Percentiles rank a stretch among this genome's conserved stretches.
These are phyloP conservation scores for Aureobasidium vineae DNA, from an alignment of 2,329 filamentous ascomycete species.

Conservation along the genomic window DNA sequence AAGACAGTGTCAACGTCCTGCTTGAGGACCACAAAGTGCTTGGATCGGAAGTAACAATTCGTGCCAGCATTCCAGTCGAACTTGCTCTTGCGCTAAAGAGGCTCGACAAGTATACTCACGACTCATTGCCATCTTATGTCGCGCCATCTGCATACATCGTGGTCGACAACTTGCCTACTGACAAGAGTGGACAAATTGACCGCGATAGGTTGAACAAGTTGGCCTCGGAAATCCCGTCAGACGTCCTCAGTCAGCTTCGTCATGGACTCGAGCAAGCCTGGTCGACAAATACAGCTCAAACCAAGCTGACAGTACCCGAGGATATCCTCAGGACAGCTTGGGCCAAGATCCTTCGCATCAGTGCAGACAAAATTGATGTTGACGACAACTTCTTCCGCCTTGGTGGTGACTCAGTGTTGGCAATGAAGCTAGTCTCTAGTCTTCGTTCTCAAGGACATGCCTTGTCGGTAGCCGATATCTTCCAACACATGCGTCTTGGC, in stretches of 20 bases:
- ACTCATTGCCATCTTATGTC: conserved; percentile 50
- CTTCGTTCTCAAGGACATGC: conserved; percentile 50
- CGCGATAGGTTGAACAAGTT: conserved; percentile 39
- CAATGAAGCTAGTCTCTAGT: conserved; percentile 61
- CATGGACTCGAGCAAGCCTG: conserved; percentile 38
- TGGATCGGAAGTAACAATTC: conserved; percentile 22
- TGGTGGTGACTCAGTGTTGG: conserved; percentile 60
- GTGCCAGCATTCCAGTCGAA: conserved; percentile 33
- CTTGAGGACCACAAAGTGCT: conserved; percentile 32
- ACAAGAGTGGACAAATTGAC: conserved; percentile 33
- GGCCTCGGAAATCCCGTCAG: conserved; percentile 33
- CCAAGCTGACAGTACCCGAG: conserved; percentile 40
- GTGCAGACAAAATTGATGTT: conserved; percentile 50
- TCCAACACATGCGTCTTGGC: conserved; percentile 46
- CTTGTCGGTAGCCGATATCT: conserved; percentile 57
- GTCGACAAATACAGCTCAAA: conserved; percentile 35
- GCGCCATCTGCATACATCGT: conserved; percentile 48
- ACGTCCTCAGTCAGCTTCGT: conserved; percentile 30
- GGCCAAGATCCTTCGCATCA: conserved; percentile 48
- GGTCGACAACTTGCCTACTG: conserved; percentile 41
- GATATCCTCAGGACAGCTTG: conserved; percentile 49
- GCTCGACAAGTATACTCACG: conserved; percentile 45
- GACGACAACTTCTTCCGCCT: conserved; percentile 62
- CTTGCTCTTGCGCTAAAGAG: conserved; percentile 43
- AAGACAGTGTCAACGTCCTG: conserved; percentile 36